Evolutionary conservation across 768 basidiomycete species (phyloP).

Genomic region (Pleurotus cornucopiae): DNA sequence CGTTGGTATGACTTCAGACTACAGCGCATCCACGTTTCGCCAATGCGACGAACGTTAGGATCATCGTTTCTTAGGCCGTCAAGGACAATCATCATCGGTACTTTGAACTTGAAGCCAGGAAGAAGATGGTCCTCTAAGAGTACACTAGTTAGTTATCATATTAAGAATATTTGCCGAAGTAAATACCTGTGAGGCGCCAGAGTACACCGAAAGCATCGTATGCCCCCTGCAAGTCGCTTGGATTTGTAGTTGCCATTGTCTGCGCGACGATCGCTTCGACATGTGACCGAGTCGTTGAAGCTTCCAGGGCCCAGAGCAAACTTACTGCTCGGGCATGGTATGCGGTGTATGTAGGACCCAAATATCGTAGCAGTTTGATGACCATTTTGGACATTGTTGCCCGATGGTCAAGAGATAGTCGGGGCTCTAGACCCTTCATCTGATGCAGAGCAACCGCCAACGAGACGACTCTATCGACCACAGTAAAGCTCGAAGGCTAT

Average conservation of each 20-base stretch:
- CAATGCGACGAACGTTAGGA: conserved; percentile 68
- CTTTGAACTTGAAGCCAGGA: conserved; percentile 79
- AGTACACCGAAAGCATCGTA: conserved; percentile 90
- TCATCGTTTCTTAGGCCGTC: conserved; percentile 79
- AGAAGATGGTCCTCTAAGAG: conserved; percentile 68
- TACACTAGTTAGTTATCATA: conserved; percentile 3
- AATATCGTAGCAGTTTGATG: conserved; percentile 65
- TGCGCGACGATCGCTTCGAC: conserved; percentile 80
- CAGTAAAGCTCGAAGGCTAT: conserved; percentile 61
- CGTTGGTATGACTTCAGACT: conserved; percentile 88
- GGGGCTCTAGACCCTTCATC: conserved; percentile 45
- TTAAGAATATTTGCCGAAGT: neutral
- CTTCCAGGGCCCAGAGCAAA: conserved; percentile 79
- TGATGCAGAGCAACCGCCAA: conserved; percentile 53
- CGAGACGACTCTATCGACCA: conserved; percentile 60
- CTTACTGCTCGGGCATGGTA: conserved; percentile 82
- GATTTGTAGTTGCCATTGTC: conserved; percentile 56
- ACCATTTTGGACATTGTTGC: conserved; percentile 57
- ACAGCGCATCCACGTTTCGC: conserved; percentile 97
- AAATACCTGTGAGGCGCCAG: conserved; percentile 83
- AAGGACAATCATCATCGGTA: conserved; percentile 84
- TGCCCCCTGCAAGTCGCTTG: conserved; percentile 43
- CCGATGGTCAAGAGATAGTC: conserved; percentile 51
- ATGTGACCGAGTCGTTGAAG: conserved; percentile 47
- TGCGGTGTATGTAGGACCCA: conserved; percentile 56